Conservation (phyloP, 805 yeast species). For the Candida vaughaniae region DNA sequence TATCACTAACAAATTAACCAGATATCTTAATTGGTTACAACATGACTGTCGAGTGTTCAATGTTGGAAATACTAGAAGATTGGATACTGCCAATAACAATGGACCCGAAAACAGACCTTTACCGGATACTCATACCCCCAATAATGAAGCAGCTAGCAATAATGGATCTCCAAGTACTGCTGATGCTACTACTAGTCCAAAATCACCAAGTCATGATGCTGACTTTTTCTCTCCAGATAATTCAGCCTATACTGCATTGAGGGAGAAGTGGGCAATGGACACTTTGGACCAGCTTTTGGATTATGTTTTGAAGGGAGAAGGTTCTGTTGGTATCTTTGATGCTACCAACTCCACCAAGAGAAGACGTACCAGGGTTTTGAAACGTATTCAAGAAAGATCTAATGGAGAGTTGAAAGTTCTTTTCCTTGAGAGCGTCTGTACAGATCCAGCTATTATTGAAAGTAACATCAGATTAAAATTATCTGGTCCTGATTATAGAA, state of each 20-base stretch:
- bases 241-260: slow-evolving; percentile 54
- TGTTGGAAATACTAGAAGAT: slow-evolving; percentile 92
- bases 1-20: slow-evolving; percentile 83
- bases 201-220: slow-evolving; percentile 57
- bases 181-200: slow-evolving; percentile 5
- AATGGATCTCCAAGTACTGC: not conserved
- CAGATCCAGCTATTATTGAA: slow-evolving; percentile 75
- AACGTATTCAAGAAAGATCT: slow-evolving; percentile 54
- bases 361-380: slow-evolving; percentile 60
- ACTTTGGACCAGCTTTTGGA: slow-evolving; percentile 82
- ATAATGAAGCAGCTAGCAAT: slow-evolving; percentile 22
- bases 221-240: slow-evolving; percentile 85
- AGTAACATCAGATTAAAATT: slow-evolving; percentile 81
- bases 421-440: slow-evolving; percentile 84
- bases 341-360: slow-evolving; percentile 75
- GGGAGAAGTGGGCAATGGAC: slow-evolving; percentile 97
- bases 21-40: slow-evolving; percentile 92
- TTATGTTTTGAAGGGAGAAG: slow-evolving; percentile 74
- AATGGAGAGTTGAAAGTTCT: slow-evolving; percentile 71
- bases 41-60: slow-evolving; percentile 89
- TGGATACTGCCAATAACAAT: slow-evolving; percentile 54
- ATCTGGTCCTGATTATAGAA: slow-evolving; percentile 88
- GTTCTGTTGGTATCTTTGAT: slow-evolving; percentile 90
- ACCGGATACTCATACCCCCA: slow-evolving; percentile 42
- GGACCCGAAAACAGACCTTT: slow-evolving; percentile 72